Percentiles rank a stretch among this genome's conserved stretches.
These are phyloP conservation scores for Plasmodium falciparum DNA, from an alignment of 169 alveolate species.

Conservation along the genomic window DNA sequence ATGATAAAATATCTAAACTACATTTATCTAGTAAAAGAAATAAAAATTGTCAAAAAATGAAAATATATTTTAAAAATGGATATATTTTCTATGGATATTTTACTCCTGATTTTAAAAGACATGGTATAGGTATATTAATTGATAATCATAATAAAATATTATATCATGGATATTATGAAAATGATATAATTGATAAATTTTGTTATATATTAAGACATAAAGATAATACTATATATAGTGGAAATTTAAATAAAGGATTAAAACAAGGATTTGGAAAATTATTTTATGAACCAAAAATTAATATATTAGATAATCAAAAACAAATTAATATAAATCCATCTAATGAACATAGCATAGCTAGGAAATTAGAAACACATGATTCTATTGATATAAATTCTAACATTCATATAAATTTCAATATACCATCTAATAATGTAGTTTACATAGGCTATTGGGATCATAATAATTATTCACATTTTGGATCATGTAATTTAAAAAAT, in stretches of 20 bases:
- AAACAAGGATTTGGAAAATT: conserved; percentile 78
- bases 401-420: conserved; percentile 35
- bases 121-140: conserved; percentile 76
- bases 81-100: conserved; percentile 72
- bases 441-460: conserved; percentile 75
- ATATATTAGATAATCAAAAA: conserved; percentile 35
- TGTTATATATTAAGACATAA: conserved; percentile 75
- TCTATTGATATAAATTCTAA: conserved; percentile 58
- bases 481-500: conserved; percentile 69
- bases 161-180: conserved; percentile 77
- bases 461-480: conserved; percentile 60
- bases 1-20: conserved; percentile 67
- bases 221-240: conserved; percentile 73
- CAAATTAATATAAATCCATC: conserved; percentile 59
- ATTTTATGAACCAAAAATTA: conserved; percentile 60
- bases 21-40: conserved; percentile 28
- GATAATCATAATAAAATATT: conserved; percentile 71
- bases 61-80: conserved; percentile 73
- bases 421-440: conserved; percentile 52
- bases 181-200: conserved; percentile 72
- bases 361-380: conserved; percentile 67
- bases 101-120: conserved; percentile 33
- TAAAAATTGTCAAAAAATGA: conserved; percentile 38
- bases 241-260: conserved; percentile 54
- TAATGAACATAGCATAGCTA: conserved; percentile 43